Conservation (phyloP, 1,139 yeast species). For the Entelexis paramagnoliae region DNA sequence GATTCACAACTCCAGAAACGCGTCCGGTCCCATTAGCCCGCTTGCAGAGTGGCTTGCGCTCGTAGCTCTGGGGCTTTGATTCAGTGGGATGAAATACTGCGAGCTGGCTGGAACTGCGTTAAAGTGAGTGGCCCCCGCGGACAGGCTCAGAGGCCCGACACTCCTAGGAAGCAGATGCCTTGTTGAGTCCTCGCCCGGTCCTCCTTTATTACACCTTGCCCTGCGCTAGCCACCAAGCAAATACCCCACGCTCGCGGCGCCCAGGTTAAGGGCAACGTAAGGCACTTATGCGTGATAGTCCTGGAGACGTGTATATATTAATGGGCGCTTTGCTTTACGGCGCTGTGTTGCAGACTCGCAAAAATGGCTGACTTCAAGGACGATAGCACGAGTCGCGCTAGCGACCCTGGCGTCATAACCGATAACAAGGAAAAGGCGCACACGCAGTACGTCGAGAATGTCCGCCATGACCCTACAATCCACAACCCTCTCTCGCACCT, state of each 20-base stretch:
- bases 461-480: constrained; percentile 14
- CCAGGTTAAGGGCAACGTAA: background rate
- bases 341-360: background rate
- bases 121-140: no score
- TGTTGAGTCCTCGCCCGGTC: background rate
- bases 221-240: background rate
- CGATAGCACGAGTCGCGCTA: constrained; percentile 2
- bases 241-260: background rate
- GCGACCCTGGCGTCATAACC: background rate
- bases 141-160: no score
- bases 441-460: constrained; percentile 1
- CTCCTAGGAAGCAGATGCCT: no score
- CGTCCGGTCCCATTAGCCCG: background rate
- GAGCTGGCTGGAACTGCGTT: no score
- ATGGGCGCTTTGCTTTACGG: background rate
- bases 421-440: constrained; percentile 4
- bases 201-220: no score
- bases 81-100: background rate
- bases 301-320: background rate
- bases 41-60: background rate
- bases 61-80: no score
- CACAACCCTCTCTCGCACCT: constrained; percentile 42
- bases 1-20: background rate
- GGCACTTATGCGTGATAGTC: background rate
- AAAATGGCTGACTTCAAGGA: background rate